Evolutionary conservation across 305 asterid genomes (phyloP), one percentile per base, ranked within the genome.

Genomic region (Salvia sclarea): DNA sequence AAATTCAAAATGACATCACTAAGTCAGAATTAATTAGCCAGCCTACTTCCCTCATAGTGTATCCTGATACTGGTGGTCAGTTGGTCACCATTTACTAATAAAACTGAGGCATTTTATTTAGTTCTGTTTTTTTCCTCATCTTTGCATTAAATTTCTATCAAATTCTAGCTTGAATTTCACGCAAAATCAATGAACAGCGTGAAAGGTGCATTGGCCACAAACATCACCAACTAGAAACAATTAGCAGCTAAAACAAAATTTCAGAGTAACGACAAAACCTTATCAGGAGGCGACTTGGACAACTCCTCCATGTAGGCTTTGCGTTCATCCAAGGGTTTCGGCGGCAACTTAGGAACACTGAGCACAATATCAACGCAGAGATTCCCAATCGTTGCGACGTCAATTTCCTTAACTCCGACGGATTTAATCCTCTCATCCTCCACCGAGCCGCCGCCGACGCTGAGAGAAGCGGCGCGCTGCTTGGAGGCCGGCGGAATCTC

Each of bases 341-440:
- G 96, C 25, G 98, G 98, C 81, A 93, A 73, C 60, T 83, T 28
- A 4, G 95, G 96, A 60, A 93, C 98, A 80, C 66, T 84, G 61
- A 93, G 95, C 56, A 93, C 98, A 72, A 93, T 83, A 77, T 93
- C 97, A 35, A 93, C 90, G 33, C 98, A 93, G 18, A 93, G 83
- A 78, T 93, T 93, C 3, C 98, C 98, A 12, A 93, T 74, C 31
- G 98, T 93, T 2, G 95, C 88, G 67, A 93, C 88, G 73, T 93
- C 98, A 21, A 93, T 64, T 18, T 87, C 92, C 80, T 93, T 93
- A 43, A 78, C 81, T 2, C 50, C 78, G 31, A 77, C 61, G 3
- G 80, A 47, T 49, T 76, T 75, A 53, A 68, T 33, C 56, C 79
- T 78, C 22, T 76, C 85, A 13, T 81, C 86, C 17, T 74, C 88